Evolutionary conservation across 768 basidiomycete species (phyloP).

Genomic region (Amylocystis lapponica): DNA sequence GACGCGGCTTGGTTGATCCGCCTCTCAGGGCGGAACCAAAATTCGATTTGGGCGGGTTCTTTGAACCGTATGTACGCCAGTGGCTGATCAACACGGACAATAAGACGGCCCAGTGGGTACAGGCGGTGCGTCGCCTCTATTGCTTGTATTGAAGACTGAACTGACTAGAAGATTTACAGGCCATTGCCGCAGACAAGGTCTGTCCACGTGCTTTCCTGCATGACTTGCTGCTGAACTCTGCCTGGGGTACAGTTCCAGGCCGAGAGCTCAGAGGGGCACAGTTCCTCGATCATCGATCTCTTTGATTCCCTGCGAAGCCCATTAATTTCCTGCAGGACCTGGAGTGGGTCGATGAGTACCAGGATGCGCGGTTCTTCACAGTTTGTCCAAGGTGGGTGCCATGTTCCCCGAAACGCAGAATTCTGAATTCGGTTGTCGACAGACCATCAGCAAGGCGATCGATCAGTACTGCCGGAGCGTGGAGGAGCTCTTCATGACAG

Average conservation of each 20-base stretch:
- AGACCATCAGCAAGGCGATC: constrained; percentile 89
- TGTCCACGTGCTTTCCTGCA: constrained; percentile 3
- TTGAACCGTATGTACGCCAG: constrained; percentile 80
- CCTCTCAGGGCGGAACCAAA: constrained; percentile 43
- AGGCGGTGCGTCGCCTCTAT: constrained; percentile 57
- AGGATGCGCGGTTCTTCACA: constrained; percentile 89
- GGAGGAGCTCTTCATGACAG: constrained; percentile 86
- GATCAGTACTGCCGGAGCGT: constrained; percentile 88
- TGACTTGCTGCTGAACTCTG: too few species aligned
- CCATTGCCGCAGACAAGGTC: constrained; percentile 81
- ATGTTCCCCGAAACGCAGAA: too few species aligned
- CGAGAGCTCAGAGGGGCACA: constrained; percentile 75
- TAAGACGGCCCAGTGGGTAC: constrained; percentile 93
- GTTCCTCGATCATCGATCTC: constrained; percentile 95
- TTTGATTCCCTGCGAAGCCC: constrained; percentile 89
- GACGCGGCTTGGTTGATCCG: neutral
- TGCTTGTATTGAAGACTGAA: too few species aligned
- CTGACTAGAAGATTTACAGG: constrained; percentile 36
- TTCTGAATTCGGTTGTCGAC: too few species aligned
- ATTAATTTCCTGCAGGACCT: constrained; percentile 84
- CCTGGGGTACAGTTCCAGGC: constrained; percentile 76
- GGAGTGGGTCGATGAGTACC: constrained; percentile 88
- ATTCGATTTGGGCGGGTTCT: constrained; percentile 73
- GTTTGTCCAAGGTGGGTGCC: constrained; percentile 78
- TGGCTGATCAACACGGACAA: constrained; percentile 88